Evolutionary conservation across 108 stramenopile genomes (phyloP), one percentile per base, ranked within the genome.

Genomic region (Bacterosira constricta): DNA sequence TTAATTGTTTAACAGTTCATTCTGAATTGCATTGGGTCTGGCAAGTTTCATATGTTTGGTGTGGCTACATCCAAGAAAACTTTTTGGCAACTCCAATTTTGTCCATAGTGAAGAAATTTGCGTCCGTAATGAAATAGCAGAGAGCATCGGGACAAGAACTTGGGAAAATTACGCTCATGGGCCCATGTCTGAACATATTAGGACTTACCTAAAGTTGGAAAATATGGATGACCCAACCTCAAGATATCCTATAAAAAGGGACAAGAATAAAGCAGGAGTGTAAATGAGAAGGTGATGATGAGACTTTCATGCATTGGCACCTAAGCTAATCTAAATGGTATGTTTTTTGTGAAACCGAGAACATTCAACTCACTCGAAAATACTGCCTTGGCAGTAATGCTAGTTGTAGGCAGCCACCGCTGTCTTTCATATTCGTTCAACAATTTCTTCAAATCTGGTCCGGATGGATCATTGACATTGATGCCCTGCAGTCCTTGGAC

Each of bases 351-450:
- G 9, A 6, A 49, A 17, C 15, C 47, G 20, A 49, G 5, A 49
- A 49, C 15, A 11, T 3, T 34, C 29, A 50, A 63, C 44, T 63
- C 45, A 12, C 91, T 91, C 30, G 92, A 68, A 56, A 95, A 73
- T 10, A 70, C 67, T 10, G 90, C 71, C 73, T 95, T 92, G 17
- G 67, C 67, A 21, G 88, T 87, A 20, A 95, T 90, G 54, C 79
- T 81, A n/a, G 91, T 63, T n/a, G 90, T 95, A 6, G 85, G 80
- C 38, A 66, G 50, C 91, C 91, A 95, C 42, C 91, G 83, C 49
- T 35, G 53, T 6, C 54, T 67, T 75, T 90, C 85, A 53, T 92
- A 90, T 52, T 83, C 80, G 66, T 86, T 84, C 47, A 92, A 56
- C 5, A 83, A 27, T 18, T 15, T 18, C 55, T 71, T 68, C 18